Evolutionary conservation across 257 asterid species (phyloP), one percentile per base, ranked within the genome.

Genomic region (Rhazya stricta): DNA sequence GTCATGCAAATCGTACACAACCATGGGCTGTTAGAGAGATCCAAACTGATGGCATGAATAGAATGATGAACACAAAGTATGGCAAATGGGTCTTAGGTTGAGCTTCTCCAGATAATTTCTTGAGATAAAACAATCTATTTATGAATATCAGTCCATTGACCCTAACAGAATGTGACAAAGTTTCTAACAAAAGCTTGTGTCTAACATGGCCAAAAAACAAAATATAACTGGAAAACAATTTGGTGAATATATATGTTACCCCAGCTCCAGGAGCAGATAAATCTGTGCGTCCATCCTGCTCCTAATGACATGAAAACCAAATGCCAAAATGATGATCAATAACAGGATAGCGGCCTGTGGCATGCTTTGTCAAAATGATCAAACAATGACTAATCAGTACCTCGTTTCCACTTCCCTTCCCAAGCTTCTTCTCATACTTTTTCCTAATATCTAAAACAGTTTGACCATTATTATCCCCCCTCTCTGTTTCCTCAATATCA

Each of bases 191-290:
- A 46, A 18, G 56, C 36, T 50, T 23, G 37, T 29, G 30, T 27
- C 67, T 27, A 53, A 12, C 56, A 36, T 8, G 37, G 29, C 34
- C n/a, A 51, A 57, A 53, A 43, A 65, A 19, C 29, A 11, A 65
- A 8, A 37, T 36, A 21, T 65, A 37, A 65, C 18, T 36, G 48
- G 36, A 63, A 63, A 34, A 36, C 34, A 15, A 63, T 63, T 21
- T 63, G 1, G 46, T 72, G 57, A 68, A 70, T 39, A 43, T 15
- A 70, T 10, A 46, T 34, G 79, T 74, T 87, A 93, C 98, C 93
- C 98, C 98, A 81, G 98, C 98, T 83, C 86, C 94, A 54, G 97
- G 96, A 79, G 91, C 95, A 39, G 97, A 91, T 63, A 89, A 78
- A 74, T 90, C 96, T 79, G 84, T 91, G 82, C 75, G 85, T 72